phyloP scores from a whole-genome alignment of 148 eudicot species.

The Cornus florida region DNA sequence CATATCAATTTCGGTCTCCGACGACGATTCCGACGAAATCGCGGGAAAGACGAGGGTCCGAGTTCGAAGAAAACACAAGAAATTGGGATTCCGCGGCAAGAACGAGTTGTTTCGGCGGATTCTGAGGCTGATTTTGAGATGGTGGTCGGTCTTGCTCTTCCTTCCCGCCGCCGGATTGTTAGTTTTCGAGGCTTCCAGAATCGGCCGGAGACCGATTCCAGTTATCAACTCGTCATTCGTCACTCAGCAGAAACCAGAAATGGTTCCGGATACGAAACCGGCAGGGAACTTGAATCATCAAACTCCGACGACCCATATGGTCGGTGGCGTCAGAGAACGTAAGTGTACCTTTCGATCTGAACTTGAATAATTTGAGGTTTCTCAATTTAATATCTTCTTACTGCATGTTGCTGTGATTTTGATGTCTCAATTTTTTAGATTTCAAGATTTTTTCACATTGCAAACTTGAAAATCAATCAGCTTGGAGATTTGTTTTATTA shows the following conservation, averaged over 20 bases:
- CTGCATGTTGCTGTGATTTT: too few species aligned
- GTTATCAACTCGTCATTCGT: not conserved
- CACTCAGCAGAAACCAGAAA: conserved; percentile 13
- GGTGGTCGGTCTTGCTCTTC: conserved; percentile 70
- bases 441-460: too few species aligned
- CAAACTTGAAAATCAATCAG: too few species aligned
- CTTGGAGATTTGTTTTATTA: too few species aligned
- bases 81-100: conserved; percentile 25
- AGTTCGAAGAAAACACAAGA: conserved; percentile 56
- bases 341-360: conserved; percentile 19
- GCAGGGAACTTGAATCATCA: conserved; percentile 57
- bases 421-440: too few species aligned
- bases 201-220: conserved; percentile 30
- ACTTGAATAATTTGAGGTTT: too few species aligned
- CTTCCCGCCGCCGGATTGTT: conserved; percentile 48
- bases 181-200: conserved; percentile 59
- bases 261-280: conserved; percentile 10
- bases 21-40: conserved; percentile 53
- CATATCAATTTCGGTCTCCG: conserved; percentile 50
- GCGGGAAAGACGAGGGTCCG: conserved; percentile 28
- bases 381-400: too few species aligned
- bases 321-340: conserved; percentile 75
- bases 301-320: conserved; percentile 53
- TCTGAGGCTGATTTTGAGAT: conserved; percentile 33
- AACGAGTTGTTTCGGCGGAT: conserved; percentile 21